These are phyloP conservation scores for Paramecium caudatum DNA, from an alignment of 73 alveolate genomes.

Conservation along the genomic window DNA sequence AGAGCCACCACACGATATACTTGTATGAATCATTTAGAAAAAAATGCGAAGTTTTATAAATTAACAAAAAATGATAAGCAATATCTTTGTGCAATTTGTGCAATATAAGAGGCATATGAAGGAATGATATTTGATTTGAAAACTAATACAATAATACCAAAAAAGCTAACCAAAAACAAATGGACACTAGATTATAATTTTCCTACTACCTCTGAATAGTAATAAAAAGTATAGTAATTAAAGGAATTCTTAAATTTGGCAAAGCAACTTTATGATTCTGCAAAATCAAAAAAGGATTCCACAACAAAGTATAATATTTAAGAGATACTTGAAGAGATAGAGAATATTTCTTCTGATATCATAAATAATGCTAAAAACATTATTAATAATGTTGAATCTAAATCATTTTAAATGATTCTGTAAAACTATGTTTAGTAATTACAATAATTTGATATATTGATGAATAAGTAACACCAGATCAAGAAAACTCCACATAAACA, in stretches of 20 bases:
- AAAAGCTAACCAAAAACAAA: background rate
- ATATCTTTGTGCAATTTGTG: constrained; percentile 34
- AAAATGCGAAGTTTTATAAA: constrained; percentile 50
- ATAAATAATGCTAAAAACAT: constrained; percentile 14
- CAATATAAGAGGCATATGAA: constrained; percentile 66
- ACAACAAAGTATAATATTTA: background rate
- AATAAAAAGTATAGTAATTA: constrained; percentile 23
- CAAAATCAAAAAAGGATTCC: constrained; percentile 8
- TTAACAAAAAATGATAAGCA: background rate
- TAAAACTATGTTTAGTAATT: constrained; percentile 7
- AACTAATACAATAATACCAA: constrained; percentile 29
- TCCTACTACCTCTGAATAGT: background rate
- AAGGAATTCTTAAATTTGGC: constrained; percentile 37
- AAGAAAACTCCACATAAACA: background rate
- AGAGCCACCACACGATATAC: background rate
- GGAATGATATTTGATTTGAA: constrained; percentile 12
- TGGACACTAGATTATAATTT: constrained; percentile 40
- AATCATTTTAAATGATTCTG: constrained; percentile 25
- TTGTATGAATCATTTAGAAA: background rate
- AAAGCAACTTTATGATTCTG: constrained; percentile 25
- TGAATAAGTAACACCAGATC: background rate
- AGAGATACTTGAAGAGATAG: constrained; percentile 40
- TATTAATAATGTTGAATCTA: constrained; percentile 13
- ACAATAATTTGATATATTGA: constrained; percentile 4
- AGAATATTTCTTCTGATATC: constrained; percentile 20